Evolutionary conservation across 139 green algal genomes (phyloP).

Genomic region (Micractinium sp.): DNA sequence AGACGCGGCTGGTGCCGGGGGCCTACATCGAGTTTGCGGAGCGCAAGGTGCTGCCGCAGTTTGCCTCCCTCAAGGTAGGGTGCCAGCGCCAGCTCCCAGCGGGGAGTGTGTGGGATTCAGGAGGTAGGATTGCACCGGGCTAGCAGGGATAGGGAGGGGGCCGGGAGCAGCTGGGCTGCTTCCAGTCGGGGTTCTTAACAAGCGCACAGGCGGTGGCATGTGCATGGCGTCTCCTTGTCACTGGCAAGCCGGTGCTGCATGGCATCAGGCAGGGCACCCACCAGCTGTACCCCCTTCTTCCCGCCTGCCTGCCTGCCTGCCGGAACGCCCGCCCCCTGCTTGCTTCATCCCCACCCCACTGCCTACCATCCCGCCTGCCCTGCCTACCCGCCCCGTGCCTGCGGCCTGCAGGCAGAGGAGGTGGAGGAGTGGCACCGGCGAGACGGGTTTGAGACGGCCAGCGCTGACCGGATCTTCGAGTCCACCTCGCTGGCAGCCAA

Average conservation of each 20-base stretch:
- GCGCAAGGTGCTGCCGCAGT: slow-evolving; percentile 68
- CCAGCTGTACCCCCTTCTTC: background rate
- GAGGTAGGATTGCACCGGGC: too few relatives aligned
- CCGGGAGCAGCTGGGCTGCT: background rate
- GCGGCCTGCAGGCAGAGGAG: slow-evolving; percentile 19
- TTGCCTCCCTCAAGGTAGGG: slow-evolving; percentile 37
- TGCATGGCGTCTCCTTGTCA: background rate
- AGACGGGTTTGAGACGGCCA: slow-evolving; percentile 86
- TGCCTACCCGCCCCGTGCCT: background rate
- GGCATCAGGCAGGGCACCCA: too few relatives aligned
- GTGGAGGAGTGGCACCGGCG: slow-evolving; percentile 71
- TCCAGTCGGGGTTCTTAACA: too few relatives aligned
- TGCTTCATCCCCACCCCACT: background rate
- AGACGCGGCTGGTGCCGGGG: slow-evolving; percentile 46
- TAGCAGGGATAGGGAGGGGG: background rate
- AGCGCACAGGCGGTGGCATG: background rate
- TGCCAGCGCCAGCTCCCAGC: background rate
- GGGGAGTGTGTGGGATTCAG: too few relatives aligned
- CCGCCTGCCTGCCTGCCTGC: background rate
- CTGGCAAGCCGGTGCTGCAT: too few relatives aligned
- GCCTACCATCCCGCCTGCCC: background rate
- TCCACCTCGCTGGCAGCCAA: slow-evolving; percentile 61
- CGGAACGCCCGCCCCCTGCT: too few relatives aligned
- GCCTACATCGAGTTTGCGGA: slow-evolving; percentile 88
- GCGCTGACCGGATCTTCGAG: slow-evolving; percentile 87